These are phyloP conservation scores for Trichaptum fuscoviolaceum DNA, from an alignment of 768 basidiomycete species.

Conservation along the genomic window DNA sequence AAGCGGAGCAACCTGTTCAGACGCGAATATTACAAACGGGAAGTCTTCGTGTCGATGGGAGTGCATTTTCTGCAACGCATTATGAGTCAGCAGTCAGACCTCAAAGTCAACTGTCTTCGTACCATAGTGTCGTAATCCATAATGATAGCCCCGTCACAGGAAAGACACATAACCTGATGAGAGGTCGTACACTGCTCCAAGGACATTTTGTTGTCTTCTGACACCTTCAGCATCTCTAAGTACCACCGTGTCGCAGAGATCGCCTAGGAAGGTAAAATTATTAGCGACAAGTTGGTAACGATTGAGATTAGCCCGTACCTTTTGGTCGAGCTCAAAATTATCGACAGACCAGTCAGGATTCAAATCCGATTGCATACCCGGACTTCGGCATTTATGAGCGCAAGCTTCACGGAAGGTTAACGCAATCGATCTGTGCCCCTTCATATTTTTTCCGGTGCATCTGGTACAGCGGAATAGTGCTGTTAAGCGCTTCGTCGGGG, in stretches of 20 bases:
- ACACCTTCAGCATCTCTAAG: slow-evolving; percentile 25
- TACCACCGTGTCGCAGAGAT: slow-evolving; percentile 36
- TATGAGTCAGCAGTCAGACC: background rate
- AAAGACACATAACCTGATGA: slow-evolving; percentile 37
- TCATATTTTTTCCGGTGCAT: slow-evolving; percentile 36
- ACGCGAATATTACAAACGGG: slow-evolving; percentile 31
- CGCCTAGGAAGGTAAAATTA: slow-evolving; percentile 32
- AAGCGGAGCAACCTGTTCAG: background rate
- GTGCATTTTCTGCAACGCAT: slow-evolving; percentile 48
- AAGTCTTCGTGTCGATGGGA: slow-evolving; percentile 57
- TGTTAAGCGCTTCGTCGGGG: slow-evolving; percentile 53
- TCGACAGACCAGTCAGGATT: slow-evolving; percentile 40
- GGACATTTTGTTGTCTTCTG: slow-evolving; percentile 27
- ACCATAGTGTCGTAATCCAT: slow-evolving; percentile 47
- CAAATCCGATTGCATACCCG: slow-evolving; percentile 21
- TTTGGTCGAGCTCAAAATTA: slow-evolving; percentile 54
- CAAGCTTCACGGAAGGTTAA: slow-evolving; percentile 57
- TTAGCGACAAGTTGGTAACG: background rate
- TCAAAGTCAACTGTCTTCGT: slow-evolving; percentile 15
- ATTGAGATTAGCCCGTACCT: slow-evolving; percentile 31
- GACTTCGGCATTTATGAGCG: slow-evolving; percentile 45
- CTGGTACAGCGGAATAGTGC: slow-evolving; percentile 53
- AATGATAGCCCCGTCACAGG: slow-evolving; percentile 44
- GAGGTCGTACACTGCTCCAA: background rate
- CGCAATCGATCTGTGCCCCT: slow-evolving; percentile 36